A percentile compares a stretch with the other conserved stretches of the same genome.
phyloP scores from a whole-genome alignment of 176 grass and related monocot genomes.

The Oryza meyeriana region DNA sequence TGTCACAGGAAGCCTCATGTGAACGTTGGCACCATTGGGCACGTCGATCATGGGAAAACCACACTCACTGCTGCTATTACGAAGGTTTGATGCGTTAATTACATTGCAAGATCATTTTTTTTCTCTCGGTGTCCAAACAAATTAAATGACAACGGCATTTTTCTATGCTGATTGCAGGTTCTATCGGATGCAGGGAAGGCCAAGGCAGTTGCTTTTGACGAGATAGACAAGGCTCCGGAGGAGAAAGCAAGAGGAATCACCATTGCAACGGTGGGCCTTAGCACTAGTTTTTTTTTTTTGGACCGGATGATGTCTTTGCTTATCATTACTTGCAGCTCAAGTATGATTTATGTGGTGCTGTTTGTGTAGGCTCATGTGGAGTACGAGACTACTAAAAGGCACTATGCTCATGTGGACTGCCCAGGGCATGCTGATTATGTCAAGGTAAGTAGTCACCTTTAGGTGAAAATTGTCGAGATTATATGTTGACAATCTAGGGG shows the following conservation, averaged over 20 bases:
- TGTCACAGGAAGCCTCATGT: conserved; percentile 92
- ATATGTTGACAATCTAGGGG: background rate
- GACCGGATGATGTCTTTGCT: background rate
- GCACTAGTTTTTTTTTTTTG: background rate
- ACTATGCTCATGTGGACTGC: conserved; percentile 97
- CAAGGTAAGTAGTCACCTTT: conserved; percentile 53
- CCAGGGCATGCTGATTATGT: conserved; percentile 97
- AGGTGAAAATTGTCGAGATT: background rate
- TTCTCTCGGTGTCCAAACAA: background rate
- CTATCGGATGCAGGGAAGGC: conserved; percentile 74
- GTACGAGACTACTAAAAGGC: conserved; percentile 90
- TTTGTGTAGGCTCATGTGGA: conserved; percentile 86
- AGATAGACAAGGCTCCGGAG: conserved; percentile 95
- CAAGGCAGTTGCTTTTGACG: conserved; percentile 90
- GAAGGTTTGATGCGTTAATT: conserved; percentile 45
- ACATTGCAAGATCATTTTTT: background rate
- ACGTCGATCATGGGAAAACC: conserved; percentile 95
- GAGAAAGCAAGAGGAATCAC: conserved; percentile 99
- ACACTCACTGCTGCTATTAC: conserved; percentile 97
- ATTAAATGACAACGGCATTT: background rate
- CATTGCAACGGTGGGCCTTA: conserved; percentile 72
- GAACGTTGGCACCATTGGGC: conserved; percentile 93
- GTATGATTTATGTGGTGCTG: background rate
- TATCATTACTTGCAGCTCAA: background rate
- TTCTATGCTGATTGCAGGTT: conserved; percentile 45